Base-by-base conservation (phyloP, 164 flowering plant species). In the Malania oleifera region DNA sequence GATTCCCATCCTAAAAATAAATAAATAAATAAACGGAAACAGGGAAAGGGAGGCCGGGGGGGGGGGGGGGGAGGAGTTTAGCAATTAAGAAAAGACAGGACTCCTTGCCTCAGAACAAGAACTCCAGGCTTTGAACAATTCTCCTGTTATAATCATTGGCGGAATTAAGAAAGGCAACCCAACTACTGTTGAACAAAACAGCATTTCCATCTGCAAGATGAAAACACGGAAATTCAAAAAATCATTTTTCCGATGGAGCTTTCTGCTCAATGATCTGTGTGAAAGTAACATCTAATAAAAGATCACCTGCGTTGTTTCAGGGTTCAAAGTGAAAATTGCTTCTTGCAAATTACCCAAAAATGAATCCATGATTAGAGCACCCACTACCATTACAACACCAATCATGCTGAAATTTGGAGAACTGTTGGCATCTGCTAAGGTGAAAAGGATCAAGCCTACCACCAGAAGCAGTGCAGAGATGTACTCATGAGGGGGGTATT, bases 321-420 rank as follows among this genome's bases (percentile, higher is more conserved):
- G 92, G 72, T 85, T 90, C 77, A 85, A 62, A 57, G 82, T 82
- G 54, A 90, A 90, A 62, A 90, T 85, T 22, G 95, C 97, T 78
- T 90, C 97, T 75, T 90, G 97, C 48, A 87, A 65, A 67, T 90
- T 90, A 19, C 22, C 22, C 12, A n/a, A 48, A 67, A 90, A 59
- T 8, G 19, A 13, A 9, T 48, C 41, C 75, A 71, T 75, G 55
- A 75, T 71, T 0, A 75, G 79, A 75, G 58, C 44, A 71, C 79
- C 79, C 9, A 41, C 35, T 1, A 19, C 55, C 56, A 35, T 18
- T 6, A 29, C 39, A 34, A 40, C 49, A 40, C 61, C 29, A 51
- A 84, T 62, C 13, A 75, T 50, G 59, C 87, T 86, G 61, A 86
- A 86, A 57, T 84, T 82, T 17, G 93, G 93, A 45, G 89, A 86